phyloP scores from a whole-genome alignment of 805 yeast genomes.

The Wickerhamomyces subpelliculosus region DNA sequence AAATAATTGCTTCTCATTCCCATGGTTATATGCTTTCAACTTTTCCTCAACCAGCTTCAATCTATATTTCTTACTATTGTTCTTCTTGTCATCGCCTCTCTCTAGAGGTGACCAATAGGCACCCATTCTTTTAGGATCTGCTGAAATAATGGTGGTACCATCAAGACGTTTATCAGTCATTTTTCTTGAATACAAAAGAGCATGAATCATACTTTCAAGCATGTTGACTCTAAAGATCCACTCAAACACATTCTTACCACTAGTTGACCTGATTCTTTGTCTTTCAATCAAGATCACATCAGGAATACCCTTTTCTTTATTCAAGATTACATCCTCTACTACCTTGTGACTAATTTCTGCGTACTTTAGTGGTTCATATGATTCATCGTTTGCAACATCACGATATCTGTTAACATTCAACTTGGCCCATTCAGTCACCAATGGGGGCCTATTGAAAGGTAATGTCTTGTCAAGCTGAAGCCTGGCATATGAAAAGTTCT shows the following conservation, averaged over 20 bases:
- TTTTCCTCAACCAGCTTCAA: slow-evolving; percentile 13
- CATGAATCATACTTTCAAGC: slow-evolving; percentile 43
- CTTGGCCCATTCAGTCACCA: slow-evolving; percentile 29
- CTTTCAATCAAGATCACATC: slow-evolving; percentile 45
- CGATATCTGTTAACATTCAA: slow-evolving; percentile 21
- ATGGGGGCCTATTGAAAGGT: slow-evolving; percentile 18
- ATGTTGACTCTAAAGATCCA: slow-evolving; percentile 46
- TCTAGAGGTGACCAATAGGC: slow-evolving; percentile 14
- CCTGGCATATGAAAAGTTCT: slow-evolving; percentile 27
- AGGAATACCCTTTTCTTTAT: slow-evolving; percentile 19
- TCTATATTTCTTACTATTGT: slow-evolving; percentile 12
- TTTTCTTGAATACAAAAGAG: slow-evolving; percentile 16
- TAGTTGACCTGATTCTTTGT: slow-evolving; percentile 46
- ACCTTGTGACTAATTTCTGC: slow-evolving; percentile 18
- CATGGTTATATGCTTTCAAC: slow-evolving; percentile 8
- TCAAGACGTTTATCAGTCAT: not conserved
- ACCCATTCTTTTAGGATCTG: slow-evolving; percentile 17
- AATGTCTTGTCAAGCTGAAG: slow-evolving; percentile 19
- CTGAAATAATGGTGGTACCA: slow-evolving; percentile 10
- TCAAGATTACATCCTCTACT: slow-evolving; percentile 20
- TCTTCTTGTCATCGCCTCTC: slow-evolving; percentile 2
- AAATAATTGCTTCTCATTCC: too few species aligned
- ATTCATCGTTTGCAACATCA: slow-evolving; percentile 1
- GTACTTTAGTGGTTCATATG: slow-evolving; percentile 20
- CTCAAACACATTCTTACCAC: slow-evolving; percentile 41